Evolutionary conservation across 1,284 basidiomycete species (phyloP), one percentile per base, ranked within the genome.

Genomic region (Fomitopsis schrenkii): DNA sequence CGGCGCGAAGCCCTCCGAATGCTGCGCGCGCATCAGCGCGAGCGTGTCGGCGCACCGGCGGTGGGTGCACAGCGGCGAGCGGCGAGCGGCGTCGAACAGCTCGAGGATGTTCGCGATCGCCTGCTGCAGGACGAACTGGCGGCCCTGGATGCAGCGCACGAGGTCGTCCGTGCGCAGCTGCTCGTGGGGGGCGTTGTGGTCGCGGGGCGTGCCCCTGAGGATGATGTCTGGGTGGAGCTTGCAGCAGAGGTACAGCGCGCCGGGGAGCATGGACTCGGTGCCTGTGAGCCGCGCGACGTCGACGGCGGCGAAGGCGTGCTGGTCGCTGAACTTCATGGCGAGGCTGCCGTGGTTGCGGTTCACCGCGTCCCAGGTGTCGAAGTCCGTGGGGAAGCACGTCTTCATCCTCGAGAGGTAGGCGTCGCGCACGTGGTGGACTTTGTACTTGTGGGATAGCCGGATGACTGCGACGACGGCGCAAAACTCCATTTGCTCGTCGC

Each of bases 401-500:
- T 44, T 42, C 55, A 56, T n/a, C 5, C 40, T 10, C 26, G 40
- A 7, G 55, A 56, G 55, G 19, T 38, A 38, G 9, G 35, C 36
- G 35, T 56, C 40, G 35, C 53, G 53, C n/a, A 55, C 9, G 19
- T 40, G 14, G 35, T 40, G 26, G 19, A 55, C 14, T 14, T 55
- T 17, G 14, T 55, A 55, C 22, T 55, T 55, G 26, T 55, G 53
- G n/a, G 36, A 19, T 7, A 55, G 40, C 12, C 53, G 35, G 53
- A 55, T n/a, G 53, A 55, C 33, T 28, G 53, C 35, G 14, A 30
- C 53, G 35, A 55, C 36, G 17, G 36, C 26, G 12, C 19, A 0
- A 14, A 55, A 55, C 41, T 64, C 62, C 62, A 67, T 64, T 33
- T n/a, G 48, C 12, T 33, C 48, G 5, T 50, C 48, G 22, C 2